Conservation (phyloP, 306 rosid genomes). For the Vachellia collinsii region DNA sequence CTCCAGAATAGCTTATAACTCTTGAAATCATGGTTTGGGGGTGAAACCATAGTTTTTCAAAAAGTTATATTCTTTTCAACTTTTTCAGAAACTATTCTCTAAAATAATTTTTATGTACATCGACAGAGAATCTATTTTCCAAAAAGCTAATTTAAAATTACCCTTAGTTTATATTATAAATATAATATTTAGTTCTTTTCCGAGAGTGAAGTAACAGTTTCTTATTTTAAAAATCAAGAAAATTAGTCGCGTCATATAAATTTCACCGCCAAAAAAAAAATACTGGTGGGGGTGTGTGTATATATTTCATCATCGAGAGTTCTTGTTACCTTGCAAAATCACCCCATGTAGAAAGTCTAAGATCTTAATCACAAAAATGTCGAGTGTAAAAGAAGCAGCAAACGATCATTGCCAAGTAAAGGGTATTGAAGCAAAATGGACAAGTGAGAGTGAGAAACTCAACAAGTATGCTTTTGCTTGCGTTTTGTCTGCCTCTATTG, state of each 20-base stretch:
- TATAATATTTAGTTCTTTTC: background rate
- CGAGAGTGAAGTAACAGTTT: background rate
- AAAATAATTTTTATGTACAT: too few relatives aligned
- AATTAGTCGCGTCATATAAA: background rate
- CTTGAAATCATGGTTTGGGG: too few relatives aligned
- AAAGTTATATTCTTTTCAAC: too few relatives aligned
- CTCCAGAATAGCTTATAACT: too few relatives aligned
- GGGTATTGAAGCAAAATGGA: conserved; percentile 5
- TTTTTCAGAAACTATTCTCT: too few relatives aligned
- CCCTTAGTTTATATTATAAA: too few relatives aligned
- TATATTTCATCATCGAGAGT: background rate
- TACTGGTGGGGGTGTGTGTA: background rate
- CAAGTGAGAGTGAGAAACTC: conserved; percentile 9
- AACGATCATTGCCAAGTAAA: background rate
- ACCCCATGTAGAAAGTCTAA: background rate
- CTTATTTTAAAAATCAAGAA: background rate
- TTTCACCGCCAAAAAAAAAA: background rate
- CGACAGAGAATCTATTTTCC: too few relatives aligned
- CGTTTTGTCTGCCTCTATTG: conserved; percentile 47
- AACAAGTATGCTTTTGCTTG: conserved; percentile 58
- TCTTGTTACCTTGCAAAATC: background rate
- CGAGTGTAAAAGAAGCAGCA: background rate
- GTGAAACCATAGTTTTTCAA: too few relatives aligned
- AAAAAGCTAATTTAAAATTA: too few relatives aligned
- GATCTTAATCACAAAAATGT: background rate